Evolutionary conservation across 192 early-diverging fungal species (phyloP).

Genomic region (Linnemannia zychae): DNA sequence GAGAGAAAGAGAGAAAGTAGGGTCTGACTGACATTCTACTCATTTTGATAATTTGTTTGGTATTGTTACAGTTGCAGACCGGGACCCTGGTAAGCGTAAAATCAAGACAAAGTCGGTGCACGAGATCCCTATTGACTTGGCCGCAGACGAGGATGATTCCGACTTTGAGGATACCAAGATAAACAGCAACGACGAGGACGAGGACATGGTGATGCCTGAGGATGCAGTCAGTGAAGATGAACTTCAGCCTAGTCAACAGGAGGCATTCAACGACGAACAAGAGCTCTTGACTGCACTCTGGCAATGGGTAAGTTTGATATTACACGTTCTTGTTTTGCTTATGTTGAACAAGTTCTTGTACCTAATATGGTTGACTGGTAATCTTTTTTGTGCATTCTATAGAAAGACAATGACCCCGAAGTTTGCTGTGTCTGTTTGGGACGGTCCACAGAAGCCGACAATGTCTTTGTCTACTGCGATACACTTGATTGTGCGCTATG

Average conservation of each 20-base stretch:
- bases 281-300: slow-evolving; percentile 51
- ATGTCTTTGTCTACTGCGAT: slow-evolving; percentile 69
- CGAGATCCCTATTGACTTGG: slow-evolving; percentile 54
- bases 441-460: slow-evolving; percentile 59
- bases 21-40: not conserved
- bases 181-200: slow-evolving; percentile 45
- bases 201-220: slow-evolving; percentile 52
- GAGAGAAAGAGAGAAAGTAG: too few relatives aligned
- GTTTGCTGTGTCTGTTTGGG: slow-evolving; percentile 68
- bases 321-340: not conserved
- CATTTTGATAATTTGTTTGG: not conserved
- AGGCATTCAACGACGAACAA: slow-evolving; percentile 44
- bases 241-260: slow-evolving; percentile 26
- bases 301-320: slow-evolving; percentile 50
- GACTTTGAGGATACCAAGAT: slow-evolving; percentile 55
- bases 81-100: slow-evolving; percentile 61
- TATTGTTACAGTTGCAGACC: slow-evolving; percentile 54
- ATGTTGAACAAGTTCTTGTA: not conserved
- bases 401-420: slow-evolving; percentile 68
- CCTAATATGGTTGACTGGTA: not conserved
- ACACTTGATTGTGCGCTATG: slow-evolving; percentile 40
- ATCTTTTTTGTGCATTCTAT: slow-evolving; percentile 7
- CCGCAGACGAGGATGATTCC: slow-evolving; percentile 54
- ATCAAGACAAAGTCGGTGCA: slow-evolving; percentile 57
- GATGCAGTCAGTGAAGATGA: slow-evolving; percentile 54